Percentiles rank a stretch among this genome's conserved stretches.
phyloP scores from a whole-genome alignment of 1,139 yeast genomes.

The Blastobotrys ciferrii region DNA sequence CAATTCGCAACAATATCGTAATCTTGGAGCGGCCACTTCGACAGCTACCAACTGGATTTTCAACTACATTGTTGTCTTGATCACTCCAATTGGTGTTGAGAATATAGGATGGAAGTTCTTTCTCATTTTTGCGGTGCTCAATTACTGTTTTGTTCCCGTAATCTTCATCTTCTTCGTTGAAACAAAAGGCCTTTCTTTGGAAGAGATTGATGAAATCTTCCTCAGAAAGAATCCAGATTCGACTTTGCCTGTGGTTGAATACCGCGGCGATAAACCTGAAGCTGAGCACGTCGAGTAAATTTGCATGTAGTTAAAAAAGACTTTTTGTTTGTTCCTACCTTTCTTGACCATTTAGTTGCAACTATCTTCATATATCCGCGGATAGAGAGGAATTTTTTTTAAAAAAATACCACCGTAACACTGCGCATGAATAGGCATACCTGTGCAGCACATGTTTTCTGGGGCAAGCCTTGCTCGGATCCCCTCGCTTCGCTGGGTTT shows the following conservation, averaged over 20 bases:
- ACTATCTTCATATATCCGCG: too few relatives aligned
- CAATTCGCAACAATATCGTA: conserved; percentile 65
- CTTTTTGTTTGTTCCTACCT: too few relatives aligned
- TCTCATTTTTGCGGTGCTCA: conserved; percentile 48
- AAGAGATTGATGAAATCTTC: conserved; percentile 54
- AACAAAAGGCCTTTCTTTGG: conserved; percentile 52
- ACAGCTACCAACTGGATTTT: conserved; percentile 75
- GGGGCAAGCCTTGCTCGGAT: too few relatives aligned
- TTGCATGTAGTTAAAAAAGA: too few relatives aligned
- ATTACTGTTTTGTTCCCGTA: conserved; percentile 43
- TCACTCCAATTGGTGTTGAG: conserved; percentile 47
- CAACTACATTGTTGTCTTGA: conserved; percentile 62
- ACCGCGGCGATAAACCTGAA: background rate
- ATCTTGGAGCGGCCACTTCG: conserved; percentile 66
- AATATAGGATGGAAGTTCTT: conserved; percentile 47
- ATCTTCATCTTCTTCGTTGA: conserved; percentile 60
- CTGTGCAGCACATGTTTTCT: too few relatives aligned
- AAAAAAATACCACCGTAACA: too few relatives aligned
- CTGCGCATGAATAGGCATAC: too few relatives aligned
- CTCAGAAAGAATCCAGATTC: background rate
- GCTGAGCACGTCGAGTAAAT: background rate
- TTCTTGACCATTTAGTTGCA: too few relatives aligned
- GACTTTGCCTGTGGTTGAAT: background rate
- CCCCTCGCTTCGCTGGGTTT: too few relatives aligned
- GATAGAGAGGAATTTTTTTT: too few relatives aligned